Evolutionary conservation across 2,329 filamentous ascomycete genomes (phyloP), one percentile per base, ranked within the genome.

Genomic region (Stachybotrys elegans): DNA sequence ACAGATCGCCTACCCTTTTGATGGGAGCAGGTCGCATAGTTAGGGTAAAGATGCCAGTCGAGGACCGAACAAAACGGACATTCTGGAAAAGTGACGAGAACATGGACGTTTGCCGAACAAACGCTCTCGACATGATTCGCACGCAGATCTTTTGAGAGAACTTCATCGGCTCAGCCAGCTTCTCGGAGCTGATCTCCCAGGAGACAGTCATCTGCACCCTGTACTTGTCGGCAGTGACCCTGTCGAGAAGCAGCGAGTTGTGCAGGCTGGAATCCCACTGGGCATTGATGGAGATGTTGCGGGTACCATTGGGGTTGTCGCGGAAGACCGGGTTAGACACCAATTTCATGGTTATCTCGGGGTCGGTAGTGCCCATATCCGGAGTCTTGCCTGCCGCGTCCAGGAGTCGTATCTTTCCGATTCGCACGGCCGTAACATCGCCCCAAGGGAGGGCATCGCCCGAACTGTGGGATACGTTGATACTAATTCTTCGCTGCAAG

Each of bases 221-320:
- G 63, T 93, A 91, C 60, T 90, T 93, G 47, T 96, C 91, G n/a
- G 88, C 81, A 2, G 93, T 97, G 2, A 88, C 85, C 21, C 92
- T 83, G 65, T 98, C 91, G n/a, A 98, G 79, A 13, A 97, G 75
- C n/a, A 95, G 72, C 6, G 93, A 96, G 50, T 83, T 84, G 64
- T 98, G 93, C 52, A 93, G 75, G 57, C 90, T 95, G 0, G 92
- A 96, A 61, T 98, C 93, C 93, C 93, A 98, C 58, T 97, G 91
- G 1, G 87, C 90, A n/a, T 86, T 78, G 35, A 97, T 75, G 2
- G 85, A 91, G 29, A 96, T 83, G 60, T 86, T 90, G 27, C 84
- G 85, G 1, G 91, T 96, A 29, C 93, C 93, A 60, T 97, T 94
- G 20, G 88, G 81, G 58, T 96, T 94, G 46, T 87, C 83, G 50